phyloP scores from a whole-genome alignment of 2,329 filamentous ascomycete species.

The Drechslerella stenobrocha region DNA sequence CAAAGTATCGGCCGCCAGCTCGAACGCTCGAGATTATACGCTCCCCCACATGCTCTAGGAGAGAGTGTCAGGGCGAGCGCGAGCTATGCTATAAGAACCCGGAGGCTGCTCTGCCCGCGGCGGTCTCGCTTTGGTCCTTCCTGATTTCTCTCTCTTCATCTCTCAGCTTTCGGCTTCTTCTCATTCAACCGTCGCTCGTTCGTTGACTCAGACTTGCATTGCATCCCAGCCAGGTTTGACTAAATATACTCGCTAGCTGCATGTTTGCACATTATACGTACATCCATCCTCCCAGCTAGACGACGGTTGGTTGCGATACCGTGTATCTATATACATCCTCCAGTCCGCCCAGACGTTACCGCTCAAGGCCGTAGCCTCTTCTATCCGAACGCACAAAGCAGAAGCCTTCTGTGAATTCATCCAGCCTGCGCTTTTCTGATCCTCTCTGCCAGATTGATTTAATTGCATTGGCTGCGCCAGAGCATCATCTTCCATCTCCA shows the following conservation, averaged over 20 bases:
- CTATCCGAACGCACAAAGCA: constrained; percentile 43
- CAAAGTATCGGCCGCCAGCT: neutral
- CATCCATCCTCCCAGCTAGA: neutral
- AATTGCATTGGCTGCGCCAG: constrained; percentile 33
- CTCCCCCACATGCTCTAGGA: constrained; percentile 33
- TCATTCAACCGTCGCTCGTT: constrained; percentile 45
- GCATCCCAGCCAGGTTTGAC: constrained; percentile 9
- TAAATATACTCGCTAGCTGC: constrained; percentile 29
- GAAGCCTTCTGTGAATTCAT: neutral
- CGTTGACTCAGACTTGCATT: constrained; percentile 49
- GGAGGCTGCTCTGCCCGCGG: constrained; percentile 38
- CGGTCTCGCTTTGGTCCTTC: constrained; percentile 43
- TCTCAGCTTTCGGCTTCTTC: constrained; percentile 17
- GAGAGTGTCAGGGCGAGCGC: no score
- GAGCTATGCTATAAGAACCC: constrained; percentile 44
- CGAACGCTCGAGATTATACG: neutral
- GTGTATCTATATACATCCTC: constrained; percentile 24
- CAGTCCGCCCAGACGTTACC: neutral
- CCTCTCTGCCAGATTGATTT: neutral
- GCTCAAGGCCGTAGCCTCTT: constrained; percentile 40
- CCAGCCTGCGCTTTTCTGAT: neutral
- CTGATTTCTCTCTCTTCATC: constrained; percentile 16
- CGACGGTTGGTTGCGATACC: constrained; percentile 24
- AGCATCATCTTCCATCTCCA: constrained; percentile 3
- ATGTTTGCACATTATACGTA: constrained; percentile 22